A percentile compares a stretch with the other conserved stretches of the same genome.
Evolutionary conservation across 2,329 filamentous ascomycete species (phyloP).

Genomic region (Beauveria australis): DNA sequence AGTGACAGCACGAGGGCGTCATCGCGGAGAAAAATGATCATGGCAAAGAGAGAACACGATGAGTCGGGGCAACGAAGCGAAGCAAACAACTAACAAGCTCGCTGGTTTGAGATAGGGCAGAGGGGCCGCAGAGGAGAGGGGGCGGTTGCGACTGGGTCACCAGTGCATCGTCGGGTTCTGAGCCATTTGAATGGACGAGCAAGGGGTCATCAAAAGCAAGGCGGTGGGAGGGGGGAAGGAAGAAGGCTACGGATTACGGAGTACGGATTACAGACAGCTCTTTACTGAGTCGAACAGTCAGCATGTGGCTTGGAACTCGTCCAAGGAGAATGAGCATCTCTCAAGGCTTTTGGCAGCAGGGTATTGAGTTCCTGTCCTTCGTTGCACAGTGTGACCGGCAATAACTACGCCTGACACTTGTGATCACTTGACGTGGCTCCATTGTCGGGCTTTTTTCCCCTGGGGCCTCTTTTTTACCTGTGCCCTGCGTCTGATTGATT

Average conservation of each 20-base stretch:
- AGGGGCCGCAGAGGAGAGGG: background rate
- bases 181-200: background rate
- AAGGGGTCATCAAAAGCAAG: background rate
- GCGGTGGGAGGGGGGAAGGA: background rate
- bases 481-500: constrained; percentile 1
- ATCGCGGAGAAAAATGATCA: background rate
- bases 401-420: background rate
- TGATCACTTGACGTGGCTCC: background rate
- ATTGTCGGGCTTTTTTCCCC: background rate
- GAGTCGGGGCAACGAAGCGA: background rate
- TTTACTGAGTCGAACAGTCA: background rate
- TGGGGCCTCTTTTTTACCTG: background rate
- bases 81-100: background rate
- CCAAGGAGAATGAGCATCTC: background rate
- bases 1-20: background rate
- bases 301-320: background rate
- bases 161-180: background rate
- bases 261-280: background rate
- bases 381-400: background rate
- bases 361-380: background rate
- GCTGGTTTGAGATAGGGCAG: background rate
- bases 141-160: background rate
- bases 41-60: background rate
- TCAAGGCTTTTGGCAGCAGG: background rate
- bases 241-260: background rate